These are phyloP conservation scores for Zasmidium angulare DNA, from an alignment of 2,329 filamentous ascomycete species.

Conservation along the genomic window DNA sequence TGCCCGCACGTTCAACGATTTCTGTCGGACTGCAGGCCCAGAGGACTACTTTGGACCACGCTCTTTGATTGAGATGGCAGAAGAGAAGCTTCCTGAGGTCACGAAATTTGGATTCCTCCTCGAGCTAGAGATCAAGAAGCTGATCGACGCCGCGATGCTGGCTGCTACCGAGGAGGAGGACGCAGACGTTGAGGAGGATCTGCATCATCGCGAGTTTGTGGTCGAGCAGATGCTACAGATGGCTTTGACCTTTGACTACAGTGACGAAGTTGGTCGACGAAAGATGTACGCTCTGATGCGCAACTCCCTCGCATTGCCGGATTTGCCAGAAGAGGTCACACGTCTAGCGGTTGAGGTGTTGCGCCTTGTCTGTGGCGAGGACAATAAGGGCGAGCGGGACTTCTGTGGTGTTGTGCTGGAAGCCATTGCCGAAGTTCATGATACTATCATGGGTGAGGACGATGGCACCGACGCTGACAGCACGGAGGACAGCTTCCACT, in stretches of 20 bases:
- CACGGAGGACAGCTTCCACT: conserved; percentile 82
- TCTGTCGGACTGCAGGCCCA: conserved; percentile 61
- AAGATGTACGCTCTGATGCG: conserved; percentile 94
- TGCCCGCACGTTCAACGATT: conserved; percentile 90
- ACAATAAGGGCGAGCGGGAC: conserved; percentile 72
- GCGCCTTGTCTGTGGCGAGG: conserved; percentile 76
- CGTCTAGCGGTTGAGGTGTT: conserved; percentile 82
- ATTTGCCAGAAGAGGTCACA: conserved; percentile 88
- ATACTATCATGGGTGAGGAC: conserved; percentile 76
- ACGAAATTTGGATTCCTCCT: conserved; percentile 86
- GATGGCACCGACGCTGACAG: conserved; percentile 51
- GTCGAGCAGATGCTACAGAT: conserved; percentile 95
- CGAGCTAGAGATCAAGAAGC: conserved; percentile 71
- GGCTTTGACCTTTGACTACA: conserved; percentile 87
- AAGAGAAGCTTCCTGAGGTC: conserved; percentile 94
- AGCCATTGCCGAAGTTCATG: conserved; percentile 93
- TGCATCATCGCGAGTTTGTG: conserved; percentile 89
- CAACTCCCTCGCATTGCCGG: conserved; percentile 79
- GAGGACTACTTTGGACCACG: conserved; percentile 58
- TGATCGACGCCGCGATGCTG: conserved; percentile 63
- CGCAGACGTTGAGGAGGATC: conserved; percentile 67
- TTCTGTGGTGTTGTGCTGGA: conserved; percentile 86
- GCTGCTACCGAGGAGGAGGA: conserved; percentile 55
- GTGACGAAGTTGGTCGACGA: conserved; percentile 90
- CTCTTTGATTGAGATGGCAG: conserved; percentile 71